Percentiles rank a stretch among this genome's conserved stretches.
phyloP scores from a whole-genome alignment of 768 basidiomycete genomes.

The Phylloporus rhodoxanthus region DNA sequence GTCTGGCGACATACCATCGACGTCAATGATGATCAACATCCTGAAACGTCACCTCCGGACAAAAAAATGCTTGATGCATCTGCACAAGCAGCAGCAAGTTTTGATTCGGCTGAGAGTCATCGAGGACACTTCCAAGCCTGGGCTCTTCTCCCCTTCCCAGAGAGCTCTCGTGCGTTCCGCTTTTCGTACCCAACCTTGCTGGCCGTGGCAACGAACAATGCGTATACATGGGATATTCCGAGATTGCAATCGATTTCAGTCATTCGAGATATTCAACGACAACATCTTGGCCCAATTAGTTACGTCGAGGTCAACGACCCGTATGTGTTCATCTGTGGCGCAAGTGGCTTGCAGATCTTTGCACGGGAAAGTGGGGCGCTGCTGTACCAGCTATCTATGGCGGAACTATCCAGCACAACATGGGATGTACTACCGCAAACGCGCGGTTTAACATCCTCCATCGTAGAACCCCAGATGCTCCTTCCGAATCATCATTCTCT shows the following conservation, averaged over 20 bases:
- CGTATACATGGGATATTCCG: slow-evolving; percentile 60
- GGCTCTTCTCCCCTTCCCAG: slow-evolving; percentile 48
- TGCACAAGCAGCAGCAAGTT: slow-evolving; percentile 12
- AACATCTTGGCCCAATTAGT: slow-evolving; percentile 30
- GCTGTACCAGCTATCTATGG: slow-evolving; percentile 40
- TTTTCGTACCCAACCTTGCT: slow-evolving; percentile 64
- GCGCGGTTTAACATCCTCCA: slow-evolving; percentile 3
- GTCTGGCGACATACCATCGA: slow-evolving; percentile 55
- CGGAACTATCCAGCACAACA: slow-evolving; percentile 29
- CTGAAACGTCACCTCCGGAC: slow-evolving; percentile 31
- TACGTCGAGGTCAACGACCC: slow-evolving; percentile 62
- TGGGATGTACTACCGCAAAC: slow-evolving; percentile 30
- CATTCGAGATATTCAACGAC: slow-evolving; percentile 18
- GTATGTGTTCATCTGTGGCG: slow-evolving; percentile 58
- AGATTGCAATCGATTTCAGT: slow-evolving; percentile 44
- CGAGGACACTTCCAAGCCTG: slow-evolving; percentile 59
- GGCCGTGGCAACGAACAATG: slow-evolving; percentile 38
- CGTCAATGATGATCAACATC: slow-evolving; percentile 20
- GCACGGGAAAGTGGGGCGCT: slow-evolving; percentile 40
- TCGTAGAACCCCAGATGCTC: slow-evolving; percentile 22
- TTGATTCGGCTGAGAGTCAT: slow-evolving; percentile 6
- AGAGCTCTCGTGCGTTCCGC: slow-evolving; percentile 48
- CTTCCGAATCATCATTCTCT: slow-evolving; percentile 3
- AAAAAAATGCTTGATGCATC: slow-evolving; percentile 23
- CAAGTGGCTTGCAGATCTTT: slow-evolving; percentile 46